Percentiles rank a stretch among this genome's conserved stretches.
phyloP scores from a whole-genome alignment of 1,284 basidiomycete species.

The Golubevia sp. region DNA sequence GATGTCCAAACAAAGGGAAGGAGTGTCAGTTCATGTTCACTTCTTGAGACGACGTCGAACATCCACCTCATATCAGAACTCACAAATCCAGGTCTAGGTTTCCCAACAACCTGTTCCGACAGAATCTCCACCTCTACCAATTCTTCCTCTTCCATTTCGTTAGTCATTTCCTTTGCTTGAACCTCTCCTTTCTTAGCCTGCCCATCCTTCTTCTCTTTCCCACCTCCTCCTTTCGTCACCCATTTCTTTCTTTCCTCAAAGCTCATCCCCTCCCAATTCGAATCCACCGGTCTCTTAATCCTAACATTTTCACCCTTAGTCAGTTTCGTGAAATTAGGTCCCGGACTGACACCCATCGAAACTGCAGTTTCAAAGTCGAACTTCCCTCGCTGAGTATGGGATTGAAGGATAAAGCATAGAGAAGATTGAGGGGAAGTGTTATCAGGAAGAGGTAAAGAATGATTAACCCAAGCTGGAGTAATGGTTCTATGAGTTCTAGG shows the following conservation, averaged over 20 bases:
- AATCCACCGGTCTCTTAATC: conserved; percentile 11
- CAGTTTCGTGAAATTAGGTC: conserved; percentile 26
- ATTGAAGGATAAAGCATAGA: conserved; percentile 35
- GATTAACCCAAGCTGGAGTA: too few relatives aligned
- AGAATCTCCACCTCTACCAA: too few relatives aligned
- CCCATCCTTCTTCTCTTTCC: conserved; percentile 66
- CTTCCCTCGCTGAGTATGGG: conserved; percentile 42
- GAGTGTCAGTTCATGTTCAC: too few relatives aligned
- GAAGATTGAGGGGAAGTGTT: too few relatives aligned
- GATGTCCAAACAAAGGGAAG: too few relatives aligned
- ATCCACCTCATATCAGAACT: too few relatives aligned
- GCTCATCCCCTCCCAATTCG: conserved; percentile 63
- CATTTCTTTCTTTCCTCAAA: conserved; percentile 68
- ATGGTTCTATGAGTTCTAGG: too few relatives aligned
- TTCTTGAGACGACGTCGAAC: too few relatives aligned
- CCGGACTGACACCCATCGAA: conserved; percentile 29
- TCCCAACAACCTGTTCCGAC: too few relatives aligned
- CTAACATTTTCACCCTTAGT: conserved; percentile 32
- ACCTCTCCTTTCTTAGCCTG: conserved; percentile 57
- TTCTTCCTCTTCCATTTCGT: too few relatives aligned
- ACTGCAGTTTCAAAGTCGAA: conserved; percentile 34
- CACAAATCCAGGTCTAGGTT: too few relatives aligned
- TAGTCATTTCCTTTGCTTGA: conserved; percentile 61
- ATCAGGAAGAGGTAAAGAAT: too few relatives aligned
- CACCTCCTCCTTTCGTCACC: conserved; percentile 62